These are phyloP conservation scores for Zygosaccharomyces pseudobailii DNA, from an alignment of 1,139 yeast genomes.

Conservation along the genomic window DNA sequence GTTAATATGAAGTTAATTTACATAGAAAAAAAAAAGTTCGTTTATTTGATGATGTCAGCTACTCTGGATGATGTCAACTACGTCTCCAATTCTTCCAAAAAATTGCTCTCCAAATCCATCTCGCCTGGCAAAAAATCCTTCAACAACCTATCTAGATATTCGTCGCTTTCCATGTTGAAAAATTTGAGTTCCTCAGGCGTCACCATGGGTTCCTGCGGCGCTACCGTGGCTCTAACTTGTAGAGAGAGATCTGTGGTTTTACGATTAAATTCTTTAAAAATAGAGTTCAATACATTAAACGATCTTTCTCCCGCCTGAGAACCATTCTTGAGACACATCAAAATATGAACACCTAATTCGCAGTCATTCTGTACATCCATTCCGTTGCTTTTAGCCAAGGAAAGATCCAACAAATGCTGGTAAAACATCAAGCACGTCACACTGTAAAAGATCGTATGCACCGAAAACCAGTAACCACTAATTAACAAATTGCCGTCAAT, in stretches of 20 bases:
- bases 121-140: slow-evolving; percentile 2
- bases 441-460: slow-evolving; percentile 80
- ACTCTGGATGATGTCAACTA: background rate
- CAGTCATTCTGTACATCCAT: slow-evolving; percentile 64
- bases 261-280: slow-evolving; percentile 49
- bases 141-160: slow-evolving; percentile 1
- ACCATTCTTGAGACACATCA: slow-evolving; percentile 59
- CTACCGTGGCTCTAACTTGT: slow-evolving; percentile 7
- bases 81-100: background rate
- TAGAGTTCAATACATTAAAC: slow-evolving; percentile 64
- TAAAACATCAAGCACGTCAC: slow-evolving; percentile 78
- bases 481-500: slow-evolving; percentile 61
- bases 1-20: background rate
- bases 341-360: slow-evolving; percentile 64
- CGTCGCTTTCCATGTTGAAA: slow-evolving; percentile 3
- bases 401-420: slow-evolving; percentile 38
- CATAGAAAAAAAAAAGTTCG: background rate
- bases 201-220: background rate
- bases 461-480: slow-evolving; percentile 88
- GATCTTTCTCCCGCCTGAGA: slow-evolving; percentile 72
- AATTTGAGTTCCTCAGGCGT: slow-evolving; percentile 1
- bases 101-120: background rate
- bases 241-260: slow-evolving; percentile 16
- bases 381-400: slow-evolving; percentile 54
- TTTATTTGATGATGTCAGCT: background rate